Conservation (phyloP, 2,329 filamentous ascomycete species). For the Hypoxylon sp. region DNA sequence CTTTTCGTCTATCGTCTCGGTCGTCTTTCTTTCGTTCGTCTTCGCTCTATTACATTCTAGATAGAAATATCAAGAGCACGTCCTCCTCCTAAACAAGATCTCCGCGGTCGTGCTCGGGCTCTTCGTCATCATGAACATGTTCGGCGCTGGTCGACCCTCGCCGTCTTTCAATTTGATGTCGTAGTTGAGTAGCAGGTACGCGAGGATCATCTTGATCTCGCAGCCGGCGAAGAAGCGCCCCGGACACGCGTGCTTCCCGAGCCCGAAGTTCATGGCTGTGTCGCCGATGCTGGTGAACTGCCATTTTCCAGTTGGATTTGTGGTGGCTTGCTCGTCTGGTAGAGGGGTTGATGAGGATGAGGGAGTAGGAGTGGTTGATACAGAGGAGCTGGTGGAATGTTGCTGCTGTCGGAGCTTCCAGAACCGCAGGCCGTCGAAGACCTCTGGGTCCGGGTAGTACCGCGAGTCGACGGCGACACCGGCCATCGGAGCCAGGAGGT, state of each 20-base stretch:
- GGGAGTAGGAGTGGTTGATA: not conserved
- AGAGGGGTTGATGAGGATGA: slow-evolving; percentile 28
- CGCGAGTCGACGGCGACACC: slow-evolving; percentile 58
- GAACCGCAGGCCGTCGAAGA: slow-evolving; percentile 60
- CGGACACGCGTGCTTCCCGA: slow-evolving; percentile 60
- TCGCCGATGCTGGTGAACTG: slow-evolving; percentile 58
- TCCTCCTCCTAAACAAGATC: slow-evolving; percentile 51
- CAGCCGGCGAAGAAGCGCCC: slow-evolving; percentile 63
- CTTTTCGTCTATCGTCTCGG: not conserved
- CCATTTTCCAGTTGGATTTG: slow-evolving; percentile 39
- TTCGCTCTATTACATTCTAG: not conserved
- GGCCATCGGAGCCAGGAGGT: slow-evolving; percentile 60
- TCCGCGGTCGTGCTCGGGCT: slow-evolving; percentile 54
- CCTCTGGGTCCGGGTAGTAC: slow-evolving; percentile 55
- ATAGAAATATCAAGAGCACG: not conserved
- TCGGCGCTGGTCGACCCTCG: slow-evolving; percentile 48
- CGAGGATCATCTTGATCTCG: slow-evolving; percentile 63
- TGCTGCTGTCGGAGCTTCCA: slow-evolving; percentile 55
- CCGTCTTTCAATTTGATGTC: slow-evolving; percentile 56
- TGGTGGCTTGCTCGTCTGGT: not conserved
- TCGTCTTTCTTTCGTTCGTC: not conserved
- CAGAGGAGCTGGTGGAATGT: not conserved
- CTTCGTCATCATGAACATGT: slow-evolving; percentile 56
- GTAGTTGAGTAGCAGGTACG: slow-evolving; percentile 59
- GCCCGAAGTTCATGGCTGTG: slow-evolving; percentile 57